Evolutionary conservation across 176 grass and related monocot genomes (phyloP).

Genomic region (Avena eriantha): DNA sequence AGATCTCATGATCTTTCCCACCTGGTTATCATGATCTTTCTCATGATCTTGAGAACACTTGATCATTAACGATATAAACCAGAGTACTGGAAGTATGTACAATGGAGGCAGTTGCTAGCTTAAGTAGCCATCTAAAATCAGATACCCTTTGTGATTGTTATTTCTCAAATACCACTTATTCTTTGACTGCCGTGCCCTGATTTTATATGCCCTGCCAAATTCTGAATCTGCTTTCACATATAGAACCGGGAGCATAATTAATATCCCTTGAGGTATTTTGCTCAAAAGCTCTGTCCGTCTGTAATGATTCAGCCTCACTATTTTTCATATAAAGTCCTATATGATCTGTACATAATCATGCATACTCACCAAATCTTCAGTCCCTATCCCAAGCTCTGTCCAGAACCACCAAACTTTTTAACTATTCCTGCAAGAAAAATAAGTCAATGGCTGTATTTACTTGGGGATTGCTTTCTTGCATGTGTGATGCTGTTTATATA

Average conservation of each 20-base stretch:
- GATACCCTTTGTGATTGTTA: background rate
- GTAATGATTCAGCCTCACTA: background rate
- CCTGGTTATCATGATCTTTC: background rate
- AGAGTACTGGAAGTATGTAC: background rate
- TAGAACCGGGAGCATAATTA: background rate
- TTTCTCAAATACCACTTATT: background rate
- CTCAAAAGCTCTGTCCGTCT: background rate
- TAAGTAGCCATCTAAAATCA: background rate
- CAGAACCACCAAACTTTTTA: background rate
- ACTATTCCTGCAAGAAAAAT: background rate
- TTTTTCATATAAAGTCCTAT: background rate
- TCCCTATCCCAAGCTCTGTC: background rate
- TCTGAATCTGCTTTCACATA: background rate
- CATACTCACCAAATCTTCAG: background rate
- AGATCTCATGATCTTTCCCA: background rate
- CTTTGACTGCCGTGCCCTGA: background rate
- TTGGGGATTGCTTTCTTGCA: too few species aligned
- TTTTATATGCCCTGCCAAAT: background rate
- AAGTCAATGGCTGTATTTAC: background rate
- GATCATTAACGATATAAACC: background rate
- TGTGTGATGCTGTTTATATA: too few species aligned
- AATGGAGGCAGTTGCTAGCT: background rate
- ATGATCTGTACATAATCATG: slow-evolving; percentile 4
- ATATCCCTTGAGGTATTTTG: background rate
- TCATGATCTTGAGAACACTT: background rate